Base-by-base conservation (phyloP, 2,329 filamentous ascomycete species). In the Penicillium expansum region DNA sequence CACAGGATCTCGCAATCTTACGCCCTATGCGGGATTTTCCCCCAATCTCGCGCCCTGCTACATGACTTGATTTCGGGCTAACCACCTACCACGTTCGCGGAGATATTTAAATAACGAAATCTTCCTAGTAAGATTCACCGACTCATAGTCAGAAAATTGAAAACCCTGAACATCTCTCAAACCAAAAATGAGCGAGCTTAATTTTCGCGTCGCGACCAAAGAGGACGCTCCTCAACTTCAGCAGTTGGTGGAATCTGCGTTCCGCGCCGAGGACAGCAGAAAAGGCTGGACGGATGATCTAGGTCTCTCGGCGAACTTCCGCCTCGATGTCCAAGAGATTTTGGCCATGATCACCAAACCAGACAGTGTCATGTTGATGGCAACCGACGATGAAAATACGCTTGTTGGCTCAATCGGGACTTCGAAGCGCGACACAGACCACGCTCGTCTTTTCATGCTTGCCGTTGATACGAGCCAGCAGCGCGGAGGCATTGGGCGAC, bases 201-300 rank as follows among this genome's bases (percentile, higher is more conserved):
- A 68, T 9, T 79, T 78, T 55, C 76, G 75, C 52, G 45, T 66
- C 33, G 77, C 77, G 47, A 74, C 67, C 8, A 39, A 55, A 7
- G 65, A 74, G 2, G 76, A 79, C 54, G 77, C 73, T 0, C 48
- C 59, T 0, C 67, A 59, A 7, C 52, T 79, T 27, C 74, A 75
- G 29, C 56, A 69, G 16, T 67, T 79, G 1, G 71, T 78, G 1
- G 67, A 79, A 49, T 61, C 70, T 13, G 75, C 77, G 0, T 79
- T 79, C 45, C 75, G 74, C 33, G 67, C 75, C 43, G 66, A 71
- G 3, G 77, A 78, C 41, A 72, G 58, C 56, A 65, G 76, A 48
- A 55, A 68, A 52, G 58, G 65, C 55, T 76, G 74, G 74, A 72
- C 72, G 0, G 76, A 68, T 4, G 65, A 75, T 52, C 63, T 70